Conservation (phyloP, 2,329 filamentous ascomycete genomes). For the Scedosporium boydii region DNA sequence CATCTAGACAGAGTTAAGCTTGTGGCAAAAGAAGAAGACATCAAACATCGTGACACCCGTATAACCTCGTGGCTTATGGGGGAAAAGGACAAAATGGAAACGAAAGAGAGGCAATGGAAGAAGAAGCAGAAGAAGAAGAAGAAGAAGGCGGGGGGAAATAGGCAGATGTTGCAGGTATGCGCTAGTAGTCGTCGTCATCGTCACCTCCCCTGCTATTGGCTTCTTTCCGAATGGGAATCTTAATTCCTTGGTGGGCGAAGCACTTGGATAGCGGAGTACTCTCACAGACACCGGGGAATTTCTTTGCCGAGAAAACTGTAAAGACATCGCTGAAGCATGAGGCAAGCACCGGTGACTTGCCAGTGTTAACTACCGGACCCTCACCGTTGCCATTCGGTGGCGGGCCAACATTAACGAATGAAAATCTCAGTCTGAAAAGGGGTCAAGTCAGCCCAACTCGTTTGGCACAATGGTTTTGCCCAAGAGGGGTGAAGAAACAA, state of each 20-base stretch:
- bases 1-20: not conserved
- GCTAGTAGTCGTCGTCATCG: slow-evolving; percentile 36
- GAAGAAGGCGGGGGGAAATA: not conserved
- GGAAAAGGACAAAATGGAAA: not conserved
- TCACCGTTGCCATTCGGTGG: slow-evolving; percentile 21
- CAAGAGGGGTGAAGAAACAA: not conserved
- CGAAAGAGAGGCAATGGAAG: not conserved
- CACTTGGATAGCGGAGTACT: slow-evolving; percentile 84
- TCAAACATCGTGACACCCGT: not conserved
- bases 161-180: not conserved
- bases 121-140: not conserved
- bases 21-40: not conserved
- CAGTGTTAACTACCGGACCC: slow-evolving; percentile 52
- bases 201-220: slow-evolving; percentile 45
- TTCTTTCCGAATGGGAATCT: slow-evolving; percentile 92
- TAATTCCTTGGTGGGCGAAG: slow-evolving; percentile 89
- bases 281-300: slow-evolving; percentile 95
- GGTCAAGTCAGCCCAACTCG: not conserved
- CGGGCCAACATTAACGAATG: slow-evolving; percentile 76
- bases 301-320: slow-evolving; percentile 93
- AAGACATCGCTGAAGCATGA: slow-evolving; percentile 82
- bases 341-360: slow-evolving; percentile 72
- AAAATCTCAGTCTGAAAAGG: slow-evolving; percentile 46
- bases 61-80: no score
- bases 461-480: not conserved